Evolutionary conservation across 1,284 basidiomycete species (phyloP), one percentile per base, ranked within the genome.

Genomic region (Marasmius sp.): DNA sequence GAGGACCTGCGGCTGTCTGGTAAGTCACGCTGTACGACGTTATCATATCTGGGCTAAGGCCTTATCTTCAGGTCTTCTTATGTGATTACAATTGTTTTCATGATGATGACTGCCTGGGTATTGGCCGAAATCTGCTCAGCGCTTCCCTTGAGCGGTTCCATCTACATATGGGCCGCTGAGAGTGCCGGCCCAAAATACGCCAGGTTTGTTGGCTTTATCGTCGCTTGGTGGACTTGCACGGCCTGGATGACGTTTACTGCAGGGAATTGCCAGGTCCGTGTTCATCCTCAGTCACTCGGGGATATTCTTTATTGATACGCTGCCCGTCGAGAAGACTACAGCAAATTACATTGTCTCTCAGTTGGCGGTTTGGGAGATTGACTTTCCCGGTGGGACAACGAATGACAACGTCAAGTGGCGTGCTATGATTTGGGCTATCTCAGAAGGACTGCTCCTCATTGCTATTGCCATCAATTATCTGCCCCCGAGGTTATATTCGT

Each of bases 201-300:
- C 2, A 81, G 92, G 47, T 89, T 94, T 73, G 85, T 93, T 66
- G 93, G 92, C 1, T 94, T 95, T 76, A 73, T 93, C 59, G 93
- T 95, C 34, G 92, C 93, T 51, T 94, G 91, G 91, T 94, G 92
- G 92, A 82, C 91, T 33, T 87, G 85, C 64, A 94, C 93, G 0
- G 93, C 93, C 16, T 95, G 93, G 93, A 93, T 93, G 85, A 94
- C 92, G 0, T 94, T 94, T 68, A 82, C 86, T 56, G 93, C 93
- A 12, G 85, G 89, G 47, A 93, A 92, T 70, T 92, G 89, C 63
- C 91, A 93, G 76, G 92, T 89, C 57, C 38, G 79, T 62, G 12
- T 10, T 41, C 11, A 14, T 57, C 37, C 22, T n/a, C 27, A 33
- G 33, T 16, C 38, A 20, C 33, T 45, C 22, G 18, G 14, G 16